Conservation (phyloP, 2,329 filamentous ascomycete species). For the Lachnellula willkommii region DNA sequence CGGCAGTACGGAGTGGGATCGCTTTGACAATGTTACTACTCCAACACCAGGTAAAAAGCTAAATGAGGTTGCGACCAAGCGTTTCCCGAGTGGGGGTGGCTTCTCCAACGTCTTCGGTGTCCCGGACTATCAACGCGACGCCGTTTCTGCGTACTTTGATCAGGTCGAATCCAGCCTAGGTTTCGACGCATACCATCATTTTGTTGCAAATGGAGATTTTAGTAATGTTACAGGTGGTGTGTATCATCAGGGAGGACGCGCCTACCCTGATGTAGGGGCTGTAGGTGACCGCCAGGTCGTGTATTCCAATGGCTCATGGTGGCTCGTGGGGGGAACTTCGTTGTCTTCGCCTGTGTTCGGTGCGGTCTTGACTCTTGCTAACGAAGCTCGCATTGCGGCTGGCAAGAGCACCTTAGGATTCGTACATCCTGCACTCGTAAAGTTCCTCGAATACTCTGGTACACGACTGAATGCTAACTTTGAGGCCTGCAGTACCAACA, state of each 20-base stretch:
- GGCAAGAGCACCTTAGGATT: constrained; percentile 40
- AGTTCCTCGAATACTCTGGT: neutral
- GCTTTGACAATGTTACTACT: constrained; percentile 20
- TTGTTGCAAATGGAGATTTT: constrained; percentile 30
- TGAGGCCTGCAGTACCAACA: constrained; percentile 24
- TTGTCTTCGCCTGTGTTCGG: constrained; percentile 40
- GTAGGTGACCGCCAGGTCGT: constrained; percentile 29
- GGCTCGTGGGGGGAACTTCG: constrained; percentile 39
- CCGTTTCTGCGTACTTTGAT: constrained; percentile 36
- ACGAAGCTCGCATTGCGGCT: constrained; percentile 36
- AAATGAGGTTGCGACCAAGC: constrained; percentile 25
- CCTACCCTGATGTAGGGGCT: constrained; percentile 40
- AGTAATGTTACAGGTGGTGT: constrained; percentile 28
- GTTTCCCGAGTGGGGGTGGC: constrained; percentile 36
- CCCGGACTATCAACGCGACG: constrained; percentile 36
- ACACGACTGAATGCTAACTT: constrained; percentile 1
- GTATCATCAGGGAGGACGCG: constrained; percentile 38
- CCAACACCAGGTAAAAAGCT: constrained; percentile 21
- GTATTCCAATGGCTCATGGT: constrained; percentile 24
- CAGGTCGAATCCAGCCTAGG: constrained; percentile 29
- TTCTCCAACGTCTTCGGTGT: constrained; percentile 39
- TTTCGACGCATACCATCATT: constrained; percentile 30
- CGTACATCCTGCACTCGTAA: constrained; percentile 37
- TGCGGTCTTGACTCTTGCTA: constrained; percentile 39
- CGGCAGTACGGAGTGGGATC: constrained; percentile 30